A percentile compares a stretch with the other conserved stretches of the same genome.
phyloP scores from a whole-genome alignment of 352 stramenopile species.

The Phytophthora pinifolia region DNA sequence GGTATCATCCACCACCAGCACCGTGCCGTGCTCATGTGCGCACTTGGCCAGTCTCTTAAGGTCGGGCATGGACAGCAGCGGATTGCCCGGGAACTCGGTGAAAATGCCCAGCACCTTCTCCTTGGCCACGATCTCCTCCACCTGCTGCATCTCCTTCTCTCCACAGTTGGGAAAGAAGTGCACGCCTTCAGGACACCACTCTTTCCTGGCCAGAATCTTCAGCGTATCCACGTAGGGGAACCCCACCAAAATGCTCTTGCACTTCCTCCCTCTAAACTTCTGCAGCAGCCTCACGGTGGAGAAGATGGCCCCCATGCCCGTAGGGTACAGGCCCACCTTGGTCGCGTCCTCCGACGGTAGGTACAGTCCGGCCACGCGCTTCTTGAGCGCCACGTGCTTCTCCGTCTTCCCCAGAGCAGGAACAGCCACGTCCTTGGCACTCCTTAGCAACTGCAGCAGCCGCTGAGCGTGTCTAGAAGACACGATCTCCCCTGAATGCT shows the following conservation, averaged over 20 bases:
- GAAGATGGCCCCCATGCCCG: conserved; percentile 90
- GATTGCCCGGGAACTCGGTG: conserved; percentile 94
- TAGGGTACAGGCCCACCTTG: conserved; percentile 80
- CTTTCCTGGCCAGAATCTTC: conserved; percentile 88
- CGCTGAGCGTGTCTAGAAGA: conserved; percentile 81
- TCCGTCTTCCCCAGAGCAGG: conserved; percentile 11
- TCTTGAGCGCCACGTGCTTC: conserved; percentile 42
- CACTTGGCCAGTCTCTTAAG: conserved; percentile 79
- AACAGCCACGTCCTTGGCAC: background rate
- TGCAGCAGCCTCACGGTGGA: conserved; percentile 73
- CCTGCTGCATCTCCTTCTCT: conserved; percentile 54
- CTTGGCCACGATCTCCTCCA: conserved; percentile 67
- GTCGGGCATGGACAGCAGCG: conserved; percentile 85
- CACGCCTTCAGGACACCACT: conserved; percentile 84
- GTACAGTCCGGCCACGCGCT: conserved; percentile 62
- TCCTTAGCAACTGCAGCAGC: conserved; percentile 54
- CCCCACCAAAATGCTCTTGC: conserved; percentile 88
- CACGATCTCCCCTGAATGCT: conserved; percentile 93
- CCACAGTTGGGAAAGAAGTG: conserved; percentile 90
- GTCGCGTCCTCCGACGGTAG: conserved; percentile 17
- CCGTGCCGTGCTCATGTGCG: conserved; percentile 85
- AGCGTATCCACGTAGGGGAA: conserved; percentile 95
- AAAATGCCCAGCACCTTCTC: conserved; percentile 88
- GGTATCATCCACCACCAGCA: conserved; percentile 91
- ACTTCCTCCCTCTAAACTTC: conserved; percentile 31